phyloP scores from a whole-genome alignment of 2,329 filamentous ascomycete genomes.

The Fulvia fulva region DNA sequence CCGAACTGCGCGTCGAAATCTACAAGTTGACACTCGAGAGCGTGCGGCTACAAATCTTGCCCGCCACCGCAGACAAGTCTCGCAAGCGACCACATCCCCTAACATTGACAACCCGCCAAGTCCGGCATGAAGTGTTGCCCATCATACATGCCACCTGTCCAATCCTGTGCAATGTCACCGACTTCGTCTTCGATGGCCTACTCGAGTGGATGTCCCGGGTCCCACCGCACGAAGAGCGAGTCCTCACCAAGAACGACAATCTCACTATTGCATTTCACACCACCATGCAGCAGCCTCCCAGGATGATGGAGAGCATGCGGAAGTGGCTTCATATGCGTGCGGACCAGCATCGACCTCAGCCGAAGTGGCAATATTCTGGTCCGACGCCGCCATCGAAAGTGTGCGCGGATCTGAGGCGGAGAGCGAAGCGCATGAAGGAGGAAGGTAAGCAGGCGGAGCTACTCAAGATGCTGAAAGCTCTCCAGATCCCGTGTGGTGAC shows the following conservation, averaged over 20 bases:
- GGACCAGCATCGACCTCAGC: slow-evolving; percentile 29
- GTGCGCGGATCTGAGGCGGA: slow-evolving; percentile 27
- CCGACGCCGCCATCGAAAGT: slow-evolving; percentile 24
- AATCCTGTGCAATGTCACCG: slow-evolving; percentile 29
- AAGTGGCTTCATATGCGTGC: slow-evolving; percentile 31
- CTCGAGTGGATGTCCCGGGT: slow-evolving; percentile 29
- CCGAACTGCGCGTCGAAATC: slow-evolving; percentile 32
- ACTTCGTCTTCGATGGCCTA: slow-evolving; percentile 32
- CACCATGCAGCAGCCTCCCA: slow-evolving; percentile 11
- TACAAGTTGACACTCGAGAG: slow-evolving; percentile 30
- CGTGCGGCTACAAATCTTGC: slow-evolving; percentile 31
- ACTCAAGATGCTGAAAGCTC: slow-evolving; percentile 26
- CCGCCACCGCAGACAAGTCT: slow-evolving; percentile 11
- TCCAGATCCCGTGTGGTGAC: slow-evolving; percentile 15
- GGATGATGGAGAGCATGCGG: slow-evolving; percentile 21
- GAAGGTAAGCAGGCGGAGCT: slow-evolving; percentile 29
- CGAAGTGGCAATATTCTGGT: slow-evolving; percentile 29
- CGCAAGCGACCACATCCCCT: slow-evolving; percentile 26
- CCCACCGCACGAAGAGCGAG: slow-evolving; percentile 26
- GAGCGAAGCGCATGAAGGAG: slow-evolving; percentile 28
- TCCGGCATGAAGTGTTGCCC: slow-evolving; percentile 31
- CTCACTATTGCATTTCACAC: slow-evolving; percentile 28
- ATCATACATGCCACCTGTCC: slow-evolving; percentile 30
- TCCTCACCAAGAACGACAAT: slow-evolving; percentile 27
- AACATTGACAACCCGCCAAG: slow-evolving; percentile 25